Base-by-base conservation (phyloP, 345 rosid species). In the Bruguiera parviflora region DNA sequence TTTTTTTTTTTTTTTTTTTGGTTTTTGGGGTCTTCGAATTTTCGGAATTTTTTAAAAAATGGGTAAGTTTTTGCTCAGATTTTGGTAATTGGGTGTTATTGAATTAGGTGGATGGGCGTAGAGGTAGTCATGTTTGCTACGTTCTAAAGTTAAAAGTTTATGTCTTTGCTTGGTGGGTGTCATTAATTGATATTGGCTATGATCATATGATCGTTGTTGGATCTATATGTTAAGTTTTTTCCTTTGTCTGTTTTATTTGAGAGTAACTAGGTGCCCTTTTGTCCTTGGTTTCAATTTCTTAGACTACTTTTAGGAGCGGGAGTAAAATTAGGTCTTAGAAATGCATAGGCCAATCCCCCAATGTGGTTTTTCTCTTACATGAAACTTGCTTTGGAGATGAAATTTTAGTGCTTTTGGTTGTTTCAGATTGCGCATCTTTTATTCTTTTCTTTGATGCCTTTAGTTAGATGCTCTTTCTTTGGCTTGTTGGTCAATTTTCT, bases 201-300 rank as follows among this genome's bases (percentile, higher is more conserved):
- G 49, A 15, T 43, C 49, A 21, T 73, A 70, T 64, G 35, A 53
- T 35, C 37, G 22, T 33, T 61, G 71, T 65, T 75, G 53, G 74
- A 76, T 71, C 70, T 74, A 60, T 73, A 43, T 66, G 59, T 73
- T 67, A 31, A 59, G 75, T 51, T 28, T 67, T 27, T 2, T 5
- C 60, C 7, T 22, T 15, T 56, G 35, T 5, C 37, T 33, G 10
- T 33, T 33, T 33, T 2, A 33, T 33, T 33, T 33, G 37, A 33
- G 37, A 33, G 37, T 33, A 7, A 33, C 37, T 33, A 33, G 37
- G 9, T 33, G 9, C 37, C 9, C 37, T 70, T 31, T 35, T 27
- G 33, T 46, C 56, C 57, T 58, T 27, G 37, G 53, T 29, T 27
- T 32, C 24, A 25, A 56, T 20, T 69, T 15, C 47, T 9, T 53